Percentiles rank a stretch among this genome's conserved stretches.
Evolutionary conservation across 345 rosid species (phyloP).

Genomic region (Populus alba): DNA sequence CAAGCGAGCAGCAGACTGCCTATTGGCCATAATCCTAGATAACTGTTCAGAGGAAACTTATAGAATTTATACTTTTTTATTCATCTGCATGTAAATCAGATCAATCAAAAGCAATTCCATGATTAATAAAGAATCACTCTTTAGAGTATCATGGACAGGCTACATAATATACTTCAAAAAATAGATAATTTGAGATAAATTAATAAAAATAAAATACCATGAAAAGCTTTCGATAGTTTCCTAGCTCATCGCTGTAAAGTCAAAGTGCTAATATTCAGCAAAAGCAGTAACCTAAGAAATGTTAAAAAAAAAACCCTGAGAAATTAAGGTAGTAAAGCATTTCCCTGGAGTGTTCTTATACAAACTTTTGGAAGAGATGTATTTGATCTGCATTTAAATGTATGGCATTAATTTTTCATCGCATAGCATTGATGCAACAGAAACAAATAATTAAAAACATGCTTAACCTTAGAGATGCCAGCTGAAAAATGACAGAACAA

Average conservation of each 20-base stretch:
- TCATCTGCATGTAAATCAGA: background rate
- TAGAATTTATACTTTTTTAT: background rate
- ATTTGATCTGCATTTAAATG: background rate
- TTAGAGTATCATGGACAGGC: background rate
- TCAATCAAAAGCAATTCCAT: background rate
- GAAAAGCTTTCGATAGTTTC: background rate
- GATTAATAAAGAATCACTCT: background rate
- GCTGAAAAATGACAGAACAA: background rate
- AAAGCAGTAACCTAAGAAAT: background rate
- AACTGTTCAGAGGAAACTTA: background rate
- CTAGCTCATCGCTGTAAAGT: background rate
- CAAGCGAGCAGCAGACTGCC: constrained; percentile 82
- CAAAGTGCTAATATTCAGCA: background rate
- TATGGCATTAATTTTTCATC: background rate
- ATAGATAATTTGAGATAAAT: background rate
- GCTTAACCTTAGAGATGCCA: background rate
- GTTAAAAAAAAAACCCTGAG: too few relatives aligned
- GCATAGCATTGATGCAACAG: background rate
- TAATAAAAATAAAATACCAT: background rate
- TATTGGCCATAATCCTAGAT: constrained; percentile 80
- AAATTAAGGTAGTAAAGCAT: background rate
- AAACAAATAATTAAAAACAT: background rate
- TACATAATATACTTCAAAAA: background rate
- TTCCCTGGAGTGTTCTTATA: background rate
- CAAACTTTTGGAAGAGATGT: background rate